A percentile compares a stretch with the other conserved stretches of the same genome.
These are phyloP conservation scores for Tolypocladium paradoxum DNA, from an alignment of 2,329 filamentous ascomycete genomes.

Conservation along the genomic window DNA sequence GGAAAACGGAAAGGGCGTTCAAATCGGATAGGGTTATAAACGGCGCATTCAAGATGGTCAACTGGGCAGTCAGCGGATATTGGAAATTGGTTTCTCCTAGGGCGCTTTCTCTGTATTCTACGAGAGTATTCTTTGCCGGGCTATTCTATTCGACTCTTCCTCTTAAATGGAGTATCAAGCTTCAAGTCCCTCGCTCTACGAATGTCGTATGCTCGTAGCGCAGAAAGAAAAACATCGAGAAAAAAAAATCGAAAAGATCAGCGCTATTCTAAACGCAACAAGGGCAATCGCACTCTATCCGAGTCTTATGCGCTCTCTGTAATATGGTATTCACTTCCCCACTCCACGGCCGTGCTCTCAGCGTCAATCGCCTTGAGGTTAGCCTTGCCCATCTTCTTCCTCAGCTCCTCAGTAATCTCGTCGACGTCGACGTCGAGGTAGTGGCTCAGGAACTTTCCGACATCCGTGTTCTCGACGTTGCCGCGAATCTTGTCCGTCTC, in stretches of 20 bases:
- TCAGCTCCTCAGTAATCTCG: slow-evolving; percentile 64
- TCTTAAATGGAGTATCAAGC: background rate
- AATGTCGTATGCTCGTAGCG: background rate
- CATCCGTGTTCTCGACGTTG: slow-evolving; percentile 91
- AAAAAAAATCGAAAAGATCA: background rate
- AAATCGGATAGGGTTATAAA: background rate
- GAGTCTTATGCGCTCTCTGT: background rate
- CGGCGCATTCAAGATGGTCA: background rate
- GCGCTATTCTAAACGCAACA: background rate
- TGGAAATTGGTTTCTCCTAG: background rate
- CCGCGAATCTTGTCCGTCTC: slow-evolving; percentile 57
- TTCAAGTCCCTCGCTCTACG: background rate
- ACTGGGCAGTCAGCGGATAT: background rate
- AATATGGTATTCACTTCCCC: background rate
- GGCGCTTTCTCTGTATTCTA: background rate
- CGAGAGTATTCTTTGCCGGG: background rate
- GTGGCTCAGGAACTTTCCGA: slow-evolving; percentile 68
- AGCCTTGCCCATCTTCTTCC: slow-evolving; percentile 33
- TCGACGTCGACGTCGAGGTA: slow-evolving; percentile 77
- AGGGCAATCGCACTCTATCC: background rate
- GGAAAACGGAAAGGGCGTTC: background rate
- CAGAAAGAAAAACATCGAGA: too few relatives aligned
- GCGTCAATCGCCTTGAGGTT: background rate
- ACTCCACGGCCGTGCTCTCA: background rate
- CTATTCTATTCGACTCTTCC: background rate